Percentiles rank a stretch among this genome's conserved stretches.
Evolutionary conservation across 208 protist species (phyloP).

Genomic region (Leishmania aethiopica): DNA sequence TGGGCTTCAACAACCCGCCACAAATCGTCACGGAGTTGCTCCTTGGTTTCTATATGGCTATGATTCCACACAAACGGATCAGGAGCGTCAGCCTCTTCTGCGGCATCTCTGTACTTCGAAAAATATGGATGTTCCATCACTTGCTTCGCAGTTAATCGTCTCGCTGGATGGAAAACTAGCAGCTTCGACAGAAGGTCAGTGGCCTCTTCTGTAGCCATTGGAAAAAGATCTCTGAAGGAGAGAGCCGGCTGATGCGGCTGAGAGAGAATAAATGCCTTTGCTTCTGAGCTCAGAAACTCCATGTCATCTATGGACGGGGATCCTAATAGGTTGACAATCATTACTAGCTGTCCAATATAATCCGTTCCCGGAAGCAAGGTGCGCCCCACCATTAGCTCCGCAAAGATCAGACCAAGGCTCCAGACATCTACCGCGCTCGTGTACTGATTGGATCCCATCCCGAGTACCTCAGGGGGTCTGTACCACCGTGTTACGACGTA

Average conservation of each 20-base stretch:
- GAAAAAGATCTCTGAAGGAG: conserved; percentile 87
- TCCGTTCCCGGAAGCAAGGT: conserved; percentile 94
- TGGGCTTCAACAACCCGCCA: conserved; percentile 76
- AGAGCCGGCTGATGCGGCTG: conserved; percentile 51
- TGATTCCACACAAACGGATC: conserved; percentile 83
- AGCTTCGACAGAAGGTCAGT: conserved; percentile 94
- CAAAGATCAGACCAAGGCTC: conserved; percentile 98
- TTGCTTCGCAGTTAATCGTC: conserved; percentile 93
- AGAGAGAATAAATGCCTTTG: conserved; percentile 67
- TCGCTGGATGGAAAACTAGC: conserved; percentile 96
- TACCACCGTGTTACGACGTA: conserved; percentile 99
- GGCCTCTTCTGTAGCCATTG: conserved; percentile 92
- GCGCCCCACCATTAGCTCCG: conserved; percentile 97
- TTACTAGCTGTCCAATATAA: conserved; percentile 85
- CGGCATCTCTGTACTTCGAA: conserved; percentile 83
- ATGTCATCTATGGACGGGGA: conserved; percentile 77
- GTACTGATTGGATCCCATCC: conserved; percentile 91
- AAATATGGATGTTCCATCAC: conserved; percentile 96
- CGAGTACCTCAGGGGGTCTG: conserved; percentile 98
- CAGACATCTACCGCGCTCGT: conserved; percentile 97
- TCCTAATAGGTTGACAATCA: conserved; percentile 86
- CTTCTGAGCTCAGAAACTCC: conserved; percentile 88
- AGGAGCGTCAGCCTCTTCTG: conserved; percentile 69
- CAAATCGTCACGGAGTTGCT: conserved; percentile 76
- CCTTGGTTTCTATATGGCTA: conserved; percentile 54